phyloP scores from a whole-genome alignment of 2,329 filamentous ascomycete genomes.

The Neurospora sp. region DNA sequence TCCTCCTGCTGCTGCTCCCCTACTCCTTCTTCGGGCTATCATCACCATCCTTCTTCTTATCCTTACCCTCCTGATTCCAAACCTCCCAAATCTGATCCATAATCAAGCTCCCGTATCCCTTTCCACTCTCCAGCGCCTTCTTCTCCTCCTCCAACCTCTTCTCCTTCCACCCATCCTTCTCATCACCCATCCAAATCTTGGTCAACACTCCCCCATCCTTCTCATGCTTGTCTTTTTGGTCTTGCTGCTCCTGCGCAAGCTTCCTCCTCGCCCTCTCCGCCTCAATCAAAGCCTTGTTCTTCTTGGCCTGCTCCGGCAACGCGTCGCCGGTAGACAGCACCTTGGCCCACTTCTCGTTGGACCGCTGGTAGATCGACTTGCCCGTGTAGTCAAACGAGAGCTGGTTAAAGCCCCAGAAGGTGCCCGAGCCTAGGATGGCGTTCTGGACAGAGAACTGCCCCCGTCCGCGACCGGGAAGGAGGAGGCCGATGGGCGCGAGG shows the following conservation, averaged over 20 bases:
- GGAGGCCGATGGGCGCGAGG: slow-evolving; percentile 32
- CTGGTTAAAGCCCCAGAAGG: slow-evolving; percentile 44
- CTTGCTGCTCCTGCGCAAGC: slow-evolving; percentile 3
- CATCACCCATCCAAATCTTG: slow-evolving; percentile 49
- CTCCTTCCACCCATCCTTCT: slow-evolving; percentile 43
- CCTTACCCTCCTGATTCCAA: slow-evolving; percentile 20
- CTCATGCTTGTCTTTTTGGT: slow-evolving; percentile 1
- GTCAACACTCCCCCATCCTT: slow-evolving; percentile 25
- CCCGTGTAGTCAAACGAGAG: slow-evolving; percentile 48
- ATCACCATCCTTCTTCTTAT: slow-evolving; percentile 21
- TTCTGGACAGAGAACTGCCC: slow-evolving; percentile 28
- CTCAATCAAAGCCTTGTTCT: slow-evolving; percentile 15
- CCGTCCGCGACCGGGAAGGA: slow-evolving; percentile 12
- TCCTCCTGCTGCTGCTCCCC: slow-evolving; percentile 13
- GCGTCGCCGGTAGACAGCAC: slow-evolving; percentile 31
- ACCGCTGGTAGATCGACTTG: slow-evolving; percentile 38
- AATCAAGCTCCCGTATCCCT: slow-evolving; percentile 46
- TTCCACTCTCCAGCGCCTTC: slow-evolving; percentile 44
- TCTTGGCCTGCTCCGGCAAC: slow-evolving; percentile 31
- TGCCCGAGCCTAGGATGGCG: slow-evolving; percentile 37
- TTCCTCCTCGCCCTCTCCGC: slow-evolving; percentile 15
- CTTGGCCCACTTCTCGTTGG: slow-evolving; percentile 31
- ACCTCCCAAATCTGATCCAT: slow-evolving; percentile 48
- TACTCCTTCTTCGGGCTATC: slow-evolving; percentile 19
- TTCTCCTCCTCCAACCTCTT: slow-evolving; percentile 41